Base-by-base conservation (phyloP, 1,139 yeast genomes). In the Scheffersomyces titani region DNA sequence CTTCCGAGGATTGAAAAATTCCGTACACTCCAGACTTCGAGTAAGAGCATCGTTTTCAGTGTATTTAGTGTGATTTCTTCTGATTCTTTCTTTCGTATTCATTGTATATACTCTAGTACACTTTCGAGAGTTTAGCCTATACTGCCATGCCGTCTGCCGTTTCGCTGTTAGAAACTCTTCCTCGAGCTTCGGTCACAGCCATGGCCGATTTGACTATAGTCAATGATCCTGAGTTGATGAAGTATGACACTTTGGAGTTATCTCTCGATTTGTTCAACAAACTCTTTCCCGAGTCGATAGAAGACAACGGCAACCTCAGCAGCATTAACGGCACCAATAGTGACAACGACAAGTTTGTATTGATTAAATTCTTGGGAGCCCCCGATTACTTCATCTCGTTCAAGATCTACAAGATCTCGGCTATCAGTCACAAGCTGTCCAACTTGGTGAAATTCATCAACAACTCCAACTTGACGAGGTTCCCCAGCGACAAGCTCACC, bases 291-390 rank as follows among this genome's bases (percentile, higher is more conserved):
- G 61, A 59, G 19, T 56, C 61, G 19, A 61, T 55, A 16, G 61
- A 56, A 36, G 59, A 57, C 50, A 4, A 20, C 19, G 24, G 49
- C 40, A 48, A 56, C 20, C 59, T 60, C 49, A 64, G 63, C 13
- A 30, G 13, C 16, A 30, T 11, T 30, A 11, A 7, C 16, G 16
- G 40, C 16, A 9, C 9, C 40, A 30, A 30, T 11, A 4, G 24
- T n/a, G 36, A 49, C 40, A 49, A 55, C 21, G 60, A 61, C 48
- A 64, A 64, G 47, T 77, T 60, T 57, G 72, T 76, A 1, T 64
- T 74, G 58, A 69, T 78, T 51, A 77, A 77, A 62, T 67, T 81
- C 36, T 59, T 81, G 44, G 87, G 86, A 0, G 72, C 81, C 0
- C 83, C 85, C 0, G 80, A 76, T 55, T 69, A 69, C 57, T 80